These are phyloP conservation scores for Solanum microdontum DNA, from an alignment of 257 asterid species.

Conservation along the genomic window DNA sequence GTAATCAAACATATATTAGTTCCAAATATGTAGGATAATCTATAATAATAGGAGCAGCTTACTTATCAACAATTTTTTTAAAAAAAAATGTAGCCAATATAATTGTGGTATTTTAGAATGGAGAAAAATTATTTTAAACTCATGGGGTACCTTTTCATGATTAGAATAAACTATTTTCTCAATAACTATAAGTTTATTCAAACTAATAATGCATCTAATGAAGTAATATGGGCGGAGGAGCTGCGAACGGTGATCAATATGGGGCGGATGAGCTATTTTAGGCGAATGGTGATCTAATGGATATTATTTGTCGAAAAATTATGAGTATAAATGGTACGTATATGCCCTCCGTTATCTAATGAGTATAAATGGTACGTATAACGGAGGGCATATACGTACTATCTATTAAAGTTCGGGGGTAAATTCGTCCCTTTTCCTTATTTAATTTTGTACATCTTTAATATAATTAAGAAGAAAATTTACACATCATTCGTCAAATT, in stretches of 20 bases:
- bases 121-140: neutral
- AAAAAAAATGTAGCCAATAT: neutral
- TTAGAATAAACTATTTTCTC: neutral
- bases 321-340: too few relatives aligned
- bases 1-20: neutral
- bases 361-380: too few relatives aligned
- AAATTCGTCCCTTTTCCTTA: too few relatives aligned
- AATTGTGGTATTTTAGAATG: neutral
- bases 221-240: too few relatives aligned
- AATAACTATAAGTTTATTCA: neutral
- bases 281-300: neutral
- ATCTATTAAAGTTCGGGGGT: too few relatives aligned
- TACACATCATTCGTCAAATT: rapidly evolving
- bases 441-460: too few relatives aligned
- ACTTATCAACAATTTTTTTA: neutral
- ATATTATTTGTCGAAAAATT: too few relatives aligned
- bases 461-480: neutral
- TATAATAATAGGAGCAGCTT: neutral
- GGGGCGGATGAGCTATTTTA: too few relatives aligned
- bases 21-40: neutral
- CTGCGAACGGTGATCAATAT: too few relatives aligned
- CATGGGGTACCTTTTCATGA: neutral
- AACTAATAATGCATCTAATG: neutral
- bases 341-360: too few relatives aligned
- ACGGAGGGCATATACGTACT: too few relatives aligned